Evolutionary conservation across 2,329 filamentous ascomycete genomes (phyloP), one percentile per base, ranked within the genome.

Genomic region (Chaetomium strumarium): DNA sequence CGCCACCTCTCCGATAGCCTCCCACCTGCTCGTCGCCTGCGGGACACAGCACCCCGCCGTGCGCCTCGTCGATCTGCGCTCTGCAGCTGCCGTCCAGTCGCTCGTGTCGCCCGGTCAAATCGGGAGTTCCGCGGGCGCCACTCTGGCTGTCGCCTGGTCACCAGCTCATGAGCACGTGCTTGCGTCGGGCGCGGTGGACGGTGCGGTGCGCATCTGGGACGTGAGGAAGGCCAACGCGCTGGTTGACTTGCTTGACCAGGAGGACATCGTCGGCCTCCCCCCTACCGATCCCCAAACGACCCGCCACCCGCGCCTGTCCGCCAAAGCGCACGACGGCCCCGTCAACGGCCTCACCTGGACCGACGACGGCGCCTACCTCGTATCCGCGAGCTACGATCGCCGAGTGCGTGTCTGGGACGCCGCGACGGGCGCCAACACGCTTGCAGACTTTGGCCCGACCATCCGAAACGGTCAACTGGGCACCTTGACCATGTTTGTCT

Each of bases 341-440:
- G 90, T 95, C 2, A 96, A 96, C 56, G 88, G 88, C 1, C 73
- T 96, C 8, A 76, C 84, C 1, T 97, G 90, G 90, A 91, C 87
- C 1, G 84, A 89, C 55, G 84, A 90, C 64, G 90, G 90, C 1
- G 75, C 74, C 13, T 84, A 86, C 64, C 75, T 97, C 16, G 76
- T 96, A 12, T 90, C 87, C 0, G 80, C 88, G 2, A 91, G 90
- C 0, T 86, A 95, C 53, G 93, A 97, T 66, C 78, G 88, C 45
- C 81, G 86, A 9, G 85, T 97, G 57, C 81, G 91, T 5, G 88
- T 96, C 1, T 97, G 92, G 92, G 80, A 96, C 65, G 81, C 87
- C 1, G 76, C 76, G 0, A 88, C 82, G 0, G 90, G 90, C 2
- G 86, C 86, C 16, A 96, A 97, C 67, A 95, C 88, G 0, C 80